Evolutionary conservation across 148 eudicot species (phyloP), one percentile per base, ranked within the genome.

Genomic region (Fagopyrum esculentum): DNA sequence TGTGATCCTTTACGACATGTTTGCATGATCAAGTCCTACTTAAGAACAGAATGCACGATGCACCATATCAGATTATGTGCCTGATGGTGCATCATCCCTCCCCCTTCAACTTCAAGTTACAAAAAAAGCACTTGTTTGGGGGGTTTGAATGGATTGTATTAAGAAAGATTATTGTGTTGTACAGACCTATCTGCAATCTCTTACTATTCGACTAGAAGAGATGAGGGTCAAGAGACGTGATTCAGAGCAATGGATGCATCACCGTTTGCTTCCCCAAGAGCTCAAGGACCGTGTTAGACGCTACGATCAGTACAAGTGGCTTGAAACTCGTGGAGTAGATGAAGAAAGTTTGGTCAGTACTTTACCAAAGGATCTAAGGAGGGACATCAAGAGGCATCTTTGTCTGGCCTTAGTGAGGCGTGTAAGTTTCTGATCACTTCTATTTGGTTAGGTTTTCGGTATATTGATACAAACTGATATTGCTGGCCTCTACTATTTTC

Each of bases 241-340:
- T 50, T 66, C 78, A 44, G 78, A 76, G 61, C 78, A 76, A 76
- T 76, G 78, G 78, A 76, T 76, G 78, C 78, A 76, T 69, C 78
- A 76, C 45, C 78, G 78, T 10, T 48, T 76, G 49, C 78, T 76
- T 44, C 78, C 78, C 15, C 72, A 52, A 68, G 78, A 76, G 19
- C 78, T 76, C 40, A 76, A 71, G 52, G 78, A 76, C 69, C 78
- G 78, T 66, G 78, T 76, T 52, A 76, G 78, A 44, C 73, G 78
- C 47, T 76, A 76, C 40, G 73, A 76, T 69, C 78, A 76, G 51
- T 76, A 76, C 63, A 76, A 76, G 73, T 76, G 78, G 78, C 73
- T 76, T 30, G 78, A 76, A 52, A 76, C 78, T 48, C 78, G 73
- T 50, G 78, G 78, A 40, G 78, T 76, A 3, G 78, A 76, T 69